A percentile compares a stretch with the other conserved stretches of the same genome.
phyloP scores from a whole-genome alignment of 257 asterid species.

The Jacaranda copaia region DNA sequence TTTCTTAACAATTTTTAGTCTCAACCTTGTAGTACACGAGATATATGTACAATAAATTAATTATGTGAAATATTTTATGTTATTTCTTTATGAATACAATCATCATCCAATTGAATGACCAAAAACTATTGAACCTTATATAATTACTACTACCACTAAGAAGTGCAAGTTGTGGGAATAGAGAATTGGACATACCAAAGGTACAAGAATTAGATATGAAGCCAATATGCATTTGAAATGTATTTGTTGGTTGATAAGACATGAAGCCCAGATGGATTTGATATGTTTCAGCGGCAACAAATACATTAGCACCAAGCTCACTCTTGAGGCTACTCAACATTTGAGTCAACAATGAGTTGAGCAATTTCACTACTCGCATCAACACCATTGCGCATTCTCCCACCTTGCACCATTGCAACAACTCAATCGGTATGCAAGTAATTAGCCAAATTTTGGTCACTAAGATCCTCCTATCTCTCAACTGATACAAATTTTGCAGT shows the following conservation, averaged over 20 bases:
- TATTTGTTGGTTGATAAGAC: too few relatives aligned
- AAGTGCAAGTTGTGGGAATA: too few relatives aligned
- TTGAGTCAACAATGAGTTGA: constrained; percentile 49
- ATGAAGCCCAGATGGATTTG: constrained; percentile 51
- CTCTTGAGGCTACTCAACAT: constrained; percentile 44
- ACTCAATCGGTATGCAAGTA: constrained; percentile 62
- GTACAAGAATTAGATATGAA: constrained; percentile 52
- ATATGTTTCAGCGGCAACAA: constrained; percentile 52
- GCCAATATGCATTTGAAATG: constrained; percentile 49
- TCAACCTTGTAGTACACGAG: too few relatives aligned
- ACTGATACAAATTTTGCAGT: constrained; percentile 48
- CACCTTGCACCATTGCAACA: constrained; percentile 49
- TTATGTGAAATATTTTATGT: too few relatives aligned
- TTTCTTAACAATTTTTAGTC: too few relatives aligned
- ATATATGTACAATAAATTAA: too few relatives aligned
- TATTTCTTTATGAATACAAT: too few relatives aligned
- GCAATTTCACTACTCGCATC: constrained; percentile 48
- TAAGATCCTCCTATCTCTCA: constrained; percentile 52
- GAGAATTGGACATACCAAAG: constrained; percentile 42
- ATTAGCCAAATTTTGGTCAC: constrained; percentile 66
- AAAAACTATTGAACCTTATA: too few relatives aligned
- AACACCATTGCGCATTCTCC: constrained; percentile 56
- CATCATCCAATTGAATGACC: too few relatives aligned
- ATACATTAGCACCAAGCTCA: constrained; percentile 51
- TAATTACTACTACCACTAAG: too few relatives aligned